Conservation (phyloP, 73 alveolate species). For the Symbiodinium natans region DNA sequence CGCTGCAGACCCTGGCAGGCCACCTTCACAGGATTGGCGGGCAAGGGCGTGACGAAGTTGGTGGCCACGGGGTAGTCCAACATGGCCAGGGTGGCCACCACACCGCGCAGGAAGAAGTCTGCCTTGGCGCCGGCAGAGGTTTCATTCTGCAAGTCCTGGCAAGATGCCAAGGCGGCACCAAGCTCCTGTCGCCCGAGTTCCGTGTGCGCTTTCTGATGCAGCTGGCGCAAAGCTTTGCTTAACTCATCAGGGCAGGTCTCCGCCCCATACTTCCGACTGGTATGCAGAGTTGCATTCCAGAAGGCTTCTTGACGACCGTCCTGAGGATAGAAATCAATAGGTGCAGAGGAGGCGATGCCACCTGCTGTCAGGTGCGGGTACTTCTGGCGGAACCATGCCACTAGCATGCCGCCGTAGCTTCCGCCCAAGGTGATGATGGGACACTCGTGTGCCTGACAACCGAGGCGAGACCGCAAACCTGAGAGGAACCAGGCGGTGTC, state of each 20-base stretch:
- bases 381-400: conserved; percentile 97
- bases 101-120: conserved; percentile 66
- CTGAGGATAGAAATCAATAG: conserved; percentile 95
- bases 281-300: conserved; percentile 77
- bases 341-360: conserved; percentile 96
- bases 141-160: conserved; percentile 15
- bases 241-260: not conserved
- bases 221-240: not conserved
- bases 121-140: conserved; percentile 40
- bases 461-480: not conserved
- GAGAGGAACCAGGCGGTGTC: conserved; percentile 54
- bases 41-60: conserved; percentile 58
- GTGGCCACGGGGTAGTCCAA: conserved; percentile 79
- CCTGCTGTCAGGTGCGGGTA: conserved; percentile 96
- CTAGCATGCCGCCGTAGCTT: conserved; percentile 97
- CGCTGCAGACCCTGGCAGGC: conserved; percentile 38
- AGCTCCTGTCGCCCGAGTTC: not conserved
- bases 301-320: conserved; percentile 39
- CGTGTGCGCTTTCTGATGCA: not conserved
- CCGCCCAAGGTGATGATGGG: conserved; percentile 96
- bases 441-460: conserved; percentile 21
- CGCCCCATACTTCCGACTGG: not conserved
- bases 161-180: conserved; percentile 2
- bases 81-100: conserved; percentile 69
- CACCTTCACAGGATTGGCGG: conserved; percentile 86